These are phyloP conservation scores for Bretziella fagacearum DNA, from an alignment of 2,329 filamentous ascomycete species.

Conservation along the genomic window DNA sequence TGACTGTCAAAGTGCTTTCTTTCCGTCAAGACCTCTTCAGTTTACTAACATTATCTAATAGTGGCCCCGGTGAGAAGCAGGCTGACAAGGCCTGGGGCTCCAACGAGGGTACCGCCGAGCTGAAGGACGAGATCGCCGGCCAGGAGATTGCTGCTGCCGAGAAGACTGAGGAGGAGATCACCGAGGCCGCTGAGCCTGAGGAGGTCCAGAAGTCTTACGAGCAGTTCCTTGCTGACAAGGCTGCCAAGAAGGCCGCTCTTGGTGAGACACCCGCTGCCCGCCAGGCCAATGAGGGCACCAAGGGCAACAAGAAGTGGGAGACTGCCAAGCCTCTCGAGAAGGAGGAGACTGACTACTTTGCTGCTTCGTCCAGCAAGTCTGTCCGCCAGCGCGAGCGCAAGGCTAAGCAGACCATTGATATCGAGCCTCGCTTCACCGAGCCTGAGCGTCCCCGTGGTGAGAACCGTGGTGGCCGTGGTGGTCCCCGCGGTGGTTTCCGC, in stretches of 20 bases:
- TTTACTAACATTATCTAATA: slow-evolving; percentile 22
- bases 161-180: slow-evolving; percentile 45
- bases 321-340: slow-evolving; percentile 56
- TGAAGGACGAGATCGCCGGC: slow-evolving; percentile 80
- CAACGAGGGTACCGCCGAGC: slow-evolving; percentile 63
- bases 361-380: slow-evolving; percentile 57
- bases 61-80: slow-evolving; percentile 61
- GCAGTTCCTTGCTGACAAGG: slow-evolving; percentile 62
- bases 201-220: slow-evolving; percentile 82
- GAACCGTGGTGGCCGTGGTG: slow-evolving; percentile 30
- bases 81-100: slow-evolving; percentile 80
- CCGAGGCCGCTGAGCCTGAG: slow-evolving; percentile 44
- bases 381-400: slow-evolving; percentile 78
- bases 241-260: slow-evolving; percentile 60
- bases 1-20: neutral
- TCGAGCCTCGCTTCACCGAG: slow-evolving; percentile 72
- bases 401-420: slow-evolving; percentile 76
- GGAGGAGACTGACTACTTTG: slow-evolving; percentile 59
- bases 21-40: slow-evolving; percentile 10
- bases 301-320: slow-evolving; percentile 84
- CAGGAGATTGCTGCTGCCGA: slow-evolving; percentile 78
- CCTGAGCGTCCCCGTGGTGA: slow-evolving; percentile 43
- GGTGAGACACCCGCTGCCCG: slow-evolving; percentile 51
- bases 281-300: slow-evolving; percentile 82
- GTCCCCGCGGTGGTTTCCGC: slow-evolving; percentile 29